phyloP scores from a whole-genome alignment of 768 basidiomycete species.

The Hericium coralloides region DNA sequence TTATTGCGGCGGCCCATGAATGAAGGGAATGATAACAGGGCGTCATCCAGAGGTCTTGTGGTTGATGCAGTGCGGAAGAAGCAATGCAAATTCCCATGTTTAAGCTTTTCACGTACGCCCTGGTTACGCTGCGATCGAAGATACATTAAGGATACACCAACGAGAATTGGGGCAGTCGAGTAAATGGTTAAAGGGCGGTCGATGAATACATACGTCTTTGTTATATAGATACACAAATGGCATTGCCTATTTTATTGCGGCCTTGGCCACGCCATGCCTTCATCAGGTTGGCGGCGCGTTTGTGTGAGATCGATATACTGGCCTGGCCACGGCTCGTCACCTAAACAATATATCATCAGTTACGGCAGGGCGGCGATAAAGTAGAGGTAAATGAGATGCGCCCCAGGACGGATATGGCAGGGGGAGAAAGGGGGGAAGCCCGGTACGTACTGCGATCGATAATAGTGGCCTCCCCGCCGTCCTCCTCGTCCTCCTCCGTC shows the following conservation, averaged over 20 bases:
- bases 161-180: neutral
- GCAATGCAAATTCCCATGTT: no score
- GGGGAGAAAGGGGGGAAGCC: slow-evolving; percentile 1
- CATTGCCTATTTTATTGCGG: slow-evolving; percentile 34
- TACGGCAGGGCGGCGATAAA: slow-evolving; percentile 7
- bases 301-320: slow-evolving; percentile 71
- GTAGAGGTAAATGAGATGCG: neutral
- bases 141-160: slow-evolving; percentile 2
- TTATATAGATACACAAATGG: neutral
- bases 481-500: slow-evolving; percentile 46
- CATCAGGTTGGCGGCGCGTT: slow-evolving; percentile 42
- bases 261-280: slow-evolving; percentile 63
- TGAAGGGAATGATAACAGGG: no score
- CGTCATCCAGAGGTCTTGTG: no score
- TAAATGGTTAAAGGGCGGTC: no score
- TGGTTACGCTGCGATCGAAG: neutral
- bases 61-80: no score
- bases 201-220: neutral
- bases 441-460: slow-evolving; percentile 59
- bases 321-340: slow-evolving; percentile 61
- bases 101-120: neutral
- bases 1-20: no score
- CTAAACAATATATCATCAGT: slow-evolving; percentile 26
- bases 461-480: slow-evolving; percentile 40
- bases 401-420: neutral